Percentiles rank a stretch among this genome's conserved stretches.
These are phyloP conservation scores for Chrysoporthe puriensis DNA, from an alignment of 2,329 filamentous ascomycete genomes.

Conservation along the genomic window DNA sequence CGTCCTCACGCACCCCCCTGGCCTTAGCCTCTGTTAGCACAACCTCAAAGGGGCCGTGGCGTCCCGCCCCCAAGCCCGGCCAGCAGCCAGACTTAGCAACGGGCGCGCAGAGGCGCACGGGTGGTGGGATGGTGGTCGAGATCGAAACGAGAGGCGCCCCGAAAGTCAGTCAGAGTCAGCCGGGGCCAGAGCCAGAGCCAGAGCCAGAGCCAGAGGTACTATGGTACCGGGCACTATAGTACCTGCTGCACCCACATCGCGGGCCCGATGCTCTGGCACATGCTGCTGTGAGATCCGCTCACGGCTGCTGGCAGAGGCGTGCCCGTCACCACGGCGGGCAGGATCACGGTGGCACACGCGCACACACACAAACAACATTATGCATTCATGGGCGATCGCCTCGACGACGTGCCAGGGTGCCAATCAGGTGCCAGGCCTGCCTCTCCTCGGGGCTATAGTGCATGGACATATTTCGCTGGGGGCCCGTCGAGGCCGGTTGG, in stretches of 20 bases:
- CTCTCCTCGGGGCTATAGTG: not conserved
- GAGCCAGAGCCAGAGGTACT: not conserved
- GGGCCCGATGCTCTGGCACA: not conserved
- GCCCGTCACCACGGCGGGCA: too few relatives aligned
- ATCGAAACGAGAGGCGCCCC: not conserved
- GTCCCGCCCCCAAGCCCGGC: too few relatives aligned
- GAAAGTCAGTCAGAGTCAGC: not conserved
- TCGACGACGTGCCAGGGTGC: not conserved
- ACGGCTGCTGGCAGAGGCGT: not conserved
- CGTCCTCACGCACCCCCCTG: conserved; percentile 13
- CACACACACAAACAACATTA: conserved; percentile 6
- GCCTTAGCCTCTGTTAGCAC: conserved; percentile 11
- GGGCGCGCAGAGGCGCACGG: not conserved
- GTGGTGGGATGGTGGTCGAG: not conserved
- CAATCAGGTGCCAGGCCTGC: not conserved
- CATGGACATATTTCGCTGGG: conserved; percentile 9
- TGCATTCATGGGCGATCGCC: not conserved
- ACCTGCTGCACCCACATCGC: not conserved
- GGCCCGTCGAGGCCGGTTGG: conserved; percentile 4
- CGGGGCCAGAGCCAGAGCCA: not conserved
- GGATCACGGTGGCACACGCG: not conserved
- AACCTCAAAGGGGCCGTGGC: not conserved
- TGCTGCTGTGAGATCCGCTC: not conserved
- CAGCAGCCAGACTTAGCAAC: not conserved
- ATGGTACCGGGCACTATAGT: too few relatives aligned